Percentiles rank a stretch among this genome's conserved stretches.
Evolutionary conservation across 331 rosid species (phyloP).

Genomic region (Spiraea crenata): DNA sequence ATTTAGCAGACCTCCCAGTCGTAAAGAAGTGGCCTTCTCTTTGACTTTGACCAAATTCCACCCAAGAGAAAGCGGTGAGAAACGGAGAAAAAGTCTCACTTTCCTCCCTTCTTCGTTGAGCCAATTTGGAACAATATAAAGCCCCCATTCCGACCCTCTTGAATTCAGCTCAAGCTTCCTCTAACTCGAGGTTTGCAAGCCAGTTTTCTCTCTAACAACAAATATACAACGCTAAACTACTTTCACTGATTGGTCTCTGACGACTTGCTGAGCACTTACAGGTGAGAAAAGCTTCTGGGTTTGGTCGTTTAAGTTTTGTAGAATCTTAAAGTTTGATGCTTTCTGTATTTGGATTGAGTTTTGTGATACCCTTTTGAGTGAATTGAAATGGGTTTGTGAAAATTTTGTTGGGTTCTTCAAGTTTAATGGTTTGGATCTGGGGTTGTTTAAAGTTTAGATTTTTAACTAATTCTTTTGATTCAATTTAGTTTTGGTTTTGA

Average conservation of each 20-base stretch:
- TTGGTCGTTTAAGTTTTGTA: slow-evolving; percentile 2
- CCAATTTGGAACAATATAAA: slow-evolving; percentile 24
- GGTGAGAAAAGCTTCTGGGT: slow-evolving; percentile 15
- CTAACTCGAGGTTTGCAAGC: slow-evolving; percentile 20
- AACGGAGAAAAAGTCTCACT: slow-evolving; percentile 79
- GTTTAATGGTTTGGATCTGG: slow-evolving; percentile 28
- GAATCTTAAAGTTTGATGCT: slow-evolving; percentile 1
- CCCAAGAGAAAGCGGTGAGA: slow-evolving; percentile 44
- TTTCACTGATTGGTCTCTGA: not conserved
- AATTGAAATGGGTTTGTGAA: slow-evolving; percentile 10
- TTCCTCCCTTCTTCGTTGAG: slow-evolving; percentile 67
- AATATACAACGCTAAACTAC: not conserved
- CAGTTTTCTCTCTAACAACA: slow-evolving; percentile 11
- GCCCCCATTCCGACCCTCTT: not conserved
- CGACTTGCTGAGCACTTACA: not conserved
- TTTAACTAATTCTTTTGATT: too few species aligned
- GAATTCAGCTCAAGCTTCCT: slow-evolving; percentile 3
- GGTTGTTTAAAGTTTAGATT: not conserved
- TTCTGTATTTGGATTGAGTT: slow-evolving; percentile 1
- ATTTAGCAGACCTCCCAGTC: slow-evolving; percentile 20
- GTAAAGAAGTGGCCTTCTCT: slow-evolving; percentile 29
- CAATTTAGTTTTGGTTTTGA: not conserved
- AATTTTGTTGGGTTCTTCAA: slow-evolving; percentile 17
- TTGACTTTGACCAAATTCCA: slow-evolving; percentile 77
- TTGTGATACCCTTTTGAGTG: not conserved